These are phyloP conservation scores for Salicornia ramosissima DNA, from an alignment of 148 eudicot species.

Conservation along the genomic window DNA sequence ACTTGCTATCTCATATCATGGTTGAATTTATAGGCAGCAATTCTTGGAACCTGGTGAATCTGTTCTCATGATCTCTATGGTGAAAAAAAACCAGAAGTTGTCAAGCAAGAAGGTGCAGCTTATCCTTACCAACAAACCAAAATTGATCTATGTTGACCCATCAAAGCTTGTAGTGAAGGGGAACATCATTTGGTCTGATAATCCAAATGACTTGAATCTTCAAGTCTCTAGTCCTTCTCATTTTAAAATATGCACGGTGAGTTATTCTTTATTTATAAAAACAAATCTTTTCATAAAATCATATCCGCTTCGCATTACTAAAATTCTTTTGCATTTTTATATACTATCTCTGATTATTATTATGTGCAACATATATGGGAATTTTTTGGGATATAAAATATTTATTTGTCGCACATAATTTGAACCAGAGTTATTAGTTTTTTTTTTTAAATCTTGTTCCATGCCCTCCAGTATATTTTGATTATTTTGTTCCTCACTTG, in stretches of 20 bases:
- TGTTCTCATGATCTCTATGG: constrained; percentile 96
- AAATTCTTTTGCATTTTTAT: no score
- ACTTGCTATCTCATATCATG: background rate
- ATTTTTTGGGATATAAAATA: no score
- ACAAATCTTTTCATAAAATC: background rate
- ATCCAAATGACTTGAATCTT: constrained; percentile 74
- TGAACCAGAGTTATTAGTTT: no score
- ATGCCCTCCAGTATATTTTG: no score
- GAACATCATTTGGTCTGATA: constrained; percentile 84
- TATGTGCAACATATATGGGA: no score
- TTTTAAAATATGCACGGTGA: constrained; percentile 87
- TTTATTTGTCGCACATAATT: no score
- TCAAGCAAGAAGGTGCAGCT: constrained; percentile 98
- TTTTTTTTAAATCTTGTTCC: no score
- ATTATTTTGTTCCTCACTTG: no score
- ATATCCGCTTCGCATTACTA: no score
- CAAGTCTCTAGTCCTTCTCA: constrained; percentile 78
- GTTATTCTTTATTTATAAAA: constrained; percentile 19
- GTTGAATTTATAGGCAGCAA: constrained; percentile 66
- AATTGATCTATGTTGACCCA: constrained; percentile 85
- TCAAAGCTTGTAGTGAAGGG: constrained; percentile 79
- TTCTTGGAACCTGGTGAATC: constrained; percentile 91
- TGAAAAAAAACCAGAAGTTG: constrained; percentile 81
- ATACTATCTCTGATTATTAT: no score
- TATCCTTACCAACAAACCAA: constrained; percentile 92